Evolutionary conservation across 164 flowering plant species (phyloP).

Genomic region (Magnolia sinica): DNA sequence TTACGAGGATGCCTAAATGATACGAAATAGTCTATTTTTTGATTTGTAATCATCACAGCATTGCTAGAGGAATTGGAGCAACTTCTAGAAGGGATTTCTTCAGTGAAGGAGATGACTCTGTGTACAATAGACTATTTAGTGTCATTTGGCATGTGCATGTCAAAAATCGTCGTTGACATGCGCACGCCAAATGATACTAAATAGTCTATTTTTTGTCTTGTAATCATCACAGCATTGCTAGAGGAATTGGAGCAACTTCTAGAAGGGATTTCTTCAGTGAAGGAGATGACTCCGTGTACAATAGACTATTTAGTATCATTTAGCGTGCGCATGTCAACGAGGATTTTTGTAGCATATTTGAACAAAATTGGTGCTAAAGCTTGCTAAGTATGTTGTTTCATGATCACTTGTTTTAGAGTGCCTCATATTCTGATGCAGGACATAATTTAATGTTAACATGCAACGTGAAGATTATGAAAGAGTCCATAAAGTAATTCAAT

Average conservation of each 20-base stretch:
- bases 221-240: constrained; percentile 45
- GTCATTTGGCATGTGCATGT: constrained; percentile 99
- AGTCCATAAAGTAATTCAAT: no score
- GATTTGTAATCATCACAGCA: constrained; percentile 30
- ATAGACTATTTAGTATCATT: constrained; percentile 88
- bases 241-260: constrained; percentile 84
- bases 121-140: constrained; percentile 87
- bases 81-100: constrained; percentile 85
- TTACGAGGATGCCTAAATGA: background rate
- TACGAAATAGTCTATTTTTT: no score
- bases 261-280: constrained; percentile 90
- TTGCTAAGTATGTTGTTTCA: constrained; percentile 68
- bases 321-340: constrained; percentile 99
- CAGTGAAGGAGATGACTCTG: constrained; percentile 88
- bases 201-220: background rate
- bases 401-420: background rate
- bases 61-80: constrained; percentile 77
- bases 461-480: no score
- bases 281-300: constrained; percentile 85
- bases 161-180: no score
- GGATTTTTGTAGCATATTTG: constrained; percentile 88
- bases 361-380: constrained; percentile 83
- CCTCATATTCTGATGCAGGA: no score
- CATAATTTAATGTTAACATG: no score
- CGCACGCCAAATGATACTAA: no score